Base-by-base conservation (phyloP, 1,284 basidiomycete genomes). In the Chiua sp. region DNA sequence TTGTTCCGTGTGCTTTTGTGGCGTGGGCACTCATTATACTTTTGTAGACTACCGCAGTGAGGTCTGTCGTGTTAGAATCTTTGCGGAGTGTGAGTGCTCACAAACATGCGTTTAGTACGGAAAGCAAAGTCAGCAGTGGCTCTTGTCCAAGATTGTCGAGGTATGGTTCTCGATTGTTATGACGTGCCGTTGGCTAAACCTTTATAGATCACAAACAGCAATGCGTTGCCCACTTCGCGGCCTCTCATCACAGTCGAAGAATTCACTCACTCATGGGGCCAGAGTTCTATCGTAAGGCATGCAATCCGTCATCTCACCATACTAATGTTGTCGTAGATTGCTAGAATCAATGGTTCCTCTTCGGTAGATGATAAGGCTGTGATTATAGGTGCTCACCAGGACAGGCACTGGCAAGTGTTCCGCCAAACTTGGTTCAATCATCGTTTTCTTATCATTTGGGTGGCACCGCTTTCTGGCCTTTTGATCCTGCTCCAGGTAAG, bases 221-320 rank as follows among this genome's bases (percentile, higher is more conserved):
- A 78, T 62, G 88, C 88, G 30, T 82, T 87, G 12, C 77, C 82
- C 50, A 78, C 79, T 28, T 75, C 93, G 48, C 81, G 77, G 56
- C 68, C 81, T 53, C 67, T 77, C 35, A 91, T 97, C 69, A 84
- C 82, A 8, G 79, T 96, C 59, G 77, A 81, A 35, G 94, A 96
- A 74, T 98, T 98, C 73, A 66, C 81, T 60, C 97, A 99, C 74
- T 77, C 87, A 1, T 99, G 97, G 97, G 90, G 89, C 13, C 97
- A 99, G 82, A 92, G 93, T 77, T 87, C 88, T 51, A 92, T 99
- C 70, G 92, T 92, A 69, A 62, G 87, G 72, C 46, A 15, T 54
- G 28, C 26, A n/a, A 18, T 51, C 44, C 37, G 6, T 61, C 50
- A 2, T 37, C 26, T 20, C 4, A 20, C 15, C 10, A 13, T 32